Evolutionary conservation across 768 basidiomycete genomes (phyloP).

Genomic region (Suillus subaureus): DNA sequence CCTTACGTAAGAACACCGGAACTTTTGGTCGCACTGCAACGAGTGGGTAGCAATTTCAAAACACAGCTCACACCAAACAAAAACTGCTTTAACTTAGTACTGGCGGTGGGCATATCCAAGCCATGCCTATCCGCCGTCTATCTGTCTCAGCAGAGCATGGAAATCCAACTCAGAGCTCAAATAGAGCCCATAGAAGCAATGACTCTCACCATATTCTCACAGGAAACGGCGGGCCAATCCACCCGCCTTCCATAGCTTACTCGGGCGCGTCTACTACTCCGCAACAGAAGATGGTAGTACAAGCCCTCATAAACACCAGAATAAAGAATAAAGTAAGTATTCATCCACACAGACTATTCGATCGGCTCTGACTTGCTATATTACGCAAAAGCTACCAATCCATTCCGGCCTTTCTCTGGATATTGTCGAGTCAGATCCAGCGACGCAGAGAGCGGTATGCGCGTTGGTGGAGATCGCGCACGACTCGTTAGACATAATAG

Average conservation of each 20-base stretch:
- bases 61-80: conserved; percentile 2
- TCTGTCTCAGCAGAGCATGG: conserved; percentile 57
- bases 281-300: conserved; percentile 76
- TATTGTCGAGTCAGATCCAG: conserved; percentile 72
- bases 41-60: not conserved
- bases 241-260: conserved; percentile 40
- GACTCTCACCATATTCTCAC: conserved; percentile 55
- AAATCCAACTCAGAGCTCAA: conserved; percentile 35
- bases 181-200: conserved; percentile 61
- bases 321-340: conserved; percentile 74
- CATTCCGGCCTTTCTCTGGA: conserved; percentile 78
- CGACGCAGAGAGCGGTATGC: conserved; percentile 75
- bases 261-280: conserved; percentile 49
- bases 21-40: conserved; percentile 9
- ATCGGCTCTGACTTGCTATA: not conserved
- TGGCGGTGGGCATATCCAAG: conserved; percentile 29
- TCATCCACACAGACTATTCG: conserved; percentile 4
- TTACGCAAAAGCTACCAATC: conserved; percentile 67
- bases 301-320: conserved; percentile 70
- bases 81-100: conserved; percentile 9
- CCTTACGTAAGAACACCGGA: not conserved
- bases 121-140: conserved; percentile 58
- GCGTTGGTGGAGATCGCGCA: conserved; percentile 78
- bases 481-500: conserved; percentile 80
- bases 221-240: conserved; percentile 30